Percentiles rank a stretch among this genome's conserved stretches.
Evolutionary conservation across 352 stramenopile genomes (phyloP).

Genomic region (Detonula confervacea): DNA sequence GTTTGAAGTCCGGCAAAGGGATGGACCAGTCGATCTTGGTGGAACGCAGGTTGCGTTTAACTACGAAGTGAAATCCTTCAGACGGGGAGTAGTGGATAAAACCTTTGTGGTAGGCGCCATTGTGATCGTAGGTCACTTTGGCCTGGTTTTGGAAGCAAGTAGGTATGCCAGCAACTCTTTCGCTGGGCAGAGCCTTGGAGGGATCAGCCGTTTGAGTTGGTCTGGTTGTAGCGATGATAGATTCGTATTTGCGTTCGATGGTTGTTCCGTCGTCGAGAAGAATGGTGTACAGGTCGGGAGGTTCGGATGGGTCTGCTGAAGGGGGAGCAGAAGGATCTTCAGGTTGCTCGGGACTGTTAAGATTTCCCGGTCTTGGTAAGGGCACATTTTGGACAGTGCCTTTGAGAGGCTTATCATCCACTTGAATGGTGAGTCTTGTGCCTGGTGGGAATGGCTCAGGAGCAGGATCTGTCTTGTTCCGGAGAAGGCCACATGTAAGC

Average conservation of each 20-base stretch:
- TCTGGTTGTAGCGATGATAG: neutral
- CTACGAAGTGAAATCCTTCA: constrained; percentile 4
- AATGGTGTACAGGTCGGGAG: neutral
- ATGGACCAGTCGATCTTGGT: constrained; percentile 10
- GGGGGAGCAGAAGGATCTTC: neutral
- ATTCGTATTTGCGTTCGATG: neutral
- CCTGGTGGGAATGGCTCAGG: constrained; percentile 20
- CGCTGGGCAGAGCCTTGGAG: neutral
- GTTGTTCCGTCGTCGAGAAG: neutral
- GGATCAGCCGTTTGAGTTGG: neutral
- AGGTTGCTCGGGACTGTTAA: neutral
- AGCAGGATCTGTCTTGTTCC: neutral
- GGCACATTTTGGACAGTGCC: constrained; percentile 9
- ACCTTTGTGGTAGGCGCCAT: constrained; percentile 16
- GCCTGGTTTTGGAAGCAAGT: neutral
- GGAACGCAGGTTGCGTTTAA: neutral
- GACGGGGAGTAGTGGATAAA: neutral
- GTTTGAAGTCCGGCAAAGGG: neutral
- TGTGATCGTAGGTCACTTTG: constrained; percentile 17
- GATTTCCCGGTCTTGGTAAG: neutral
- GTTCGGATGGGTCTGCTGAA: neutral
- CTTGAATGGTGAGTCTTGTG: neutral
- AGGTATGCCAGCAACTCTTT: neutral
- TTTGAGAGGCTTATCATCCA: neutral
- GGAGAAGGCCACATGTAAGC: constrained; percentile 8